Evolutionary conservation across 2,329 filamentous ascomycete genomes (phyloP), one percentile per base, ranked within the genome.

Genomic region (Cercospora brassicicola): DNA sequence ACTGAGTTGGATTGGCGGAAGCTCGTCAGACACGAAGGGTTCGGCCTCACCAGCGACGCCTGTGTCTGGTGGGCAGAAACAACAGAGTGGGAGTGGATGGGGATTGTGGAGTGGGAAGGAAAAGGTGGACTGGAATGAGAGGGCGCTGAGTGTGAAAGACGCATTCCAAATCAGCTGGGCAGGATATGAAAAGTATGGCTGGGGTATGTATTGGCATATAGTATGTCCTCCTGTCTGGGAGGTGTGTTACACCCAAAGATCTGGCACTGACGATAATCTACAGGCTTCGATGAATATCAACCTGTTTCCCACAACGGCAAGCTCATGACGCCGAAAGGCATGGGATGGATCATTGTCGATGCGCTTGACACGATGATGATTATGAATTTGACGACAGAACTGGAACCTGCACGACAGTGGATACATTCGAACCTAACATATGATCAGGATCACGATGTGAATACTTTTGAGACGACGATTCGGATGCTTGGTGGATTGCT

Each of bases 321-420:
- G 62, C 89, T 95, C 75, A 98, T 99, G 94, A 89, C 93, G 6
- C 86, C 90, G 3, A 89, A 92, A 70, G 95, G 94, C 28, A 86
- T 99, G 81, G 95, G 95, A 31, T 99, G 96, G 95, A 98, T 98
- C 76, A 97, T 99, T 70, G 90, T 99, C 66, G 95, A 99, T 81
- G 89, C 94, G 11, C 84, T 99, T 71, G 95, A 99, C 80, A 99
- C 95, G 0, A 87, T 98, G 85, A 99, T 99, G 83, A 84, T 99
- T 69, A 99, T 99, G 95, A 98, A 98, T 79, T 85, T 97, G 72
- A 98, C 94, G 13, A 91, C 89, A 33, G 89, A 94, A 69, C 86
- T 99, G 45, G 86, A 89, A 42, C 89, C 96, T 76, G 94, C 95
- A 30, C 87, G 94, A 65, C 88, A 96, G 77, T 99, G 95, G 95